Evolutionary conservation across 768 basidiomycete species (phyloP).

Genomic region (Mrakia frigida): DNA sequence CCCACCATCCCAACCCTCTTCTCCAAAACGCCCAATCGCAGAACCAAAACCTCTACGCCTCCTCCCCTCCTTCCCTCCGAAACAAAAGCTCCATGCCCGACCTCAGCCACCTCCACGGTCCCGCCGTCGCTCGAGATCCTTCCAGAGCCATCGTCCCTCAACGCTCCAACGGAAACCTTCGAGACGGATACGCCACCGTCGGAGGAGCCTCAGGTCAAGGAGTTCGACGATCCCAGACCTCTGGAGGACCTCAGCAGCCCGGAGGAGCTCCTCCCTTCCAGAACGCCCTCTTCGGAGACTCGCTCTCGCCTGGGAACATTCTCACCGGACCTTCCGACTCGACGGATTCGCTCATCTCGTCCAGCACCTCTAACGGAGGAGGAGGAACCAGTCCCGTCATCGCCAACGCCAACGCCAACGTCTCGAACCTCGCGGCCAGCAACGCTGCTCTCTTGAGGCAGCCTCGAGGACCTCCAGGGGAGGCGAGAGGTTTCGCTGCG

Average conservation of each 20-base stretch:
- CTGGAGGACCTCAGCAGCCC: background rate
- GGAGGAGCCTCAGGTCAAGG: background rate
- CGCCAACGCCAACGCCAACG: background rate
- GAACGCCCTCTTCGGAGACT: background rate
- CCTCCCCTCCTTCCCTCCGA: conserved; percentile 56
- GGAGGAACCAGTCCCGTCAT: background rate
- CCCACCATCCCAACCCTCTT: conserved; percentile 47
- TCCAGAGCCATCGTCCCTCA: conserved; percentile 41
- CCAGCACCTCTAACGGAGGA: background rate
- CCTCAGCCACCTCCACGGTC: conserved; percentile 40
- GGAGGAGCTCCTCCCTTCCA: conserved; percentile 5
- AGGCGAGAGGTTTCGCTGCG: background rate
- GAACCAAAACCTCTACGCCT: conserved; percentile 46
- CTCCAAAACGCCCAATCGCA: conserved; percentile 24
- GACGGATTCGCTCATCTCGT: conserved; percentile 20
- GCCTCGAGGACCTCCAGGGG: conserved; percentile 14
- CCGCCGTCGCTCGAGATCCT: conserved; percentile 43
- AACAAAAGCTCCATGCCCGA: conserved; percentile 95
- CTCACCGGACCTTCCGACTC: conserved; percentile 11
- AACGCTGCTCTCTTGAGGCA: conserved; percentile 14
- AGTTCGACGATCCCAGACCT: conserved; percentile 3
- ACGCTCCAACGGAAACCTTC: conserved; percentile 44
- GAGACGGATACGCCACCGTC: conserved; percentile 35
- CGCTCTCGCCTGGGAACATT: background rate
- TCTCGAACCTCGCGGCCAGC: conserved; percentile 5